A percentile compares a stretch with the other conserved stretches of the same genome.
These are phyloP conservation scores for Hymenoscyphus fraxineus DNA, from an alignment of 2,329 filamentous ascomycete species.

Conservation along the genomic window DNA sequence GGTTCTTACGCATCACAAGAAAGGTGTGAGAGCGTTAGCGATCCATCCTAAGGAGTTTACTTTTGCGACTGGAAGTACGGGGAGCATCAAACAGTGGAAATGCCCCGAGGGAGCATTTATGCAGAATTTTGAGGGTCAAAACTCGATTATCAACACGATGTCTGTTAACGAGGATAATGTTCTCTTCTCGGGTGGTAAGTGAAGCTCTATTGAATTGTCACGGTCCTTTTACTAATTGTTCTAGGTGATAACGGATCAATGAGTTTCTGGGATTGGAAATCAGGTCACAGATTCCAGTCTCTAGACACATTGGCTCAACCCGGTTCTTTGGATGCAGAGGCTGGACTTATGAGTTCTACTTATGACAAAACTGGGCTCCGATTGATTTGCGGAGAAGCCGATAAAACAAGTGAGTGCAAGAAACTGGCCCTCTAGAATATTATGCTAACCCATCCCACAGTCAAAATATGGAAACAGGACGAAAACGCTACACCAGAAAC, in stretches of 20 bases:
- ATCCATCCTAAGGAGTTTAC: conserved; percentile 92
- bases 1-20: conserved; percentile 96
- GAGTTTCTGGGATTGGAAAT: conserved; percentile 99
- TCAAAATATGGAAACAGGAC: conserved; percentile 97
- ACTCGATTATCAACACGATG: conserved; percentile 91
- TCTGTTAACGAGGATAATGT: conserved; percentile 94
- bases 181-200: conserved; percentile 74
- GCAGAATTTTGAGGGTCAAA: conserved; percentile 98
- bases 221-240: neutral
- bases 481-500: conserved; percentile 85
- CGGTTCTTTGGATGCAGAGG: conserved; percentile 88
- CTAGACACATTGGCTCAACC: conserved; percentile 91
- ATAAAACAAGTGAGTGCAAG: conserved; percentile 73
- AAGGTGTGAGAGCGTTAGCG: conserved; percentile 82
- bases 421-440: conserved; percentile 28
- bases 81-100: conserved; percentile 99
- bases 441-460: conserved; percentile 35
- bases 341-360: conserved; percentile 89
- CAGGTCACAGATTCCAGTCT: conserved; percentile 84
- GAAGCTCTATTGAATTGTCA: neutral
- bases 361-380: conserved; percentile 87
- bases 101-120: conserved; percentile 97
- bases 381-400: conserved; percentile 89
- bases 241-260: conserved; percentile 84
- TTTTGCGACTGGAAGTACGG: conserved; percentile 87